phyloP scores from a whole-genome alignment of 202 grass and related monocot genomes.

The Saccharum hybrid region DNA sequence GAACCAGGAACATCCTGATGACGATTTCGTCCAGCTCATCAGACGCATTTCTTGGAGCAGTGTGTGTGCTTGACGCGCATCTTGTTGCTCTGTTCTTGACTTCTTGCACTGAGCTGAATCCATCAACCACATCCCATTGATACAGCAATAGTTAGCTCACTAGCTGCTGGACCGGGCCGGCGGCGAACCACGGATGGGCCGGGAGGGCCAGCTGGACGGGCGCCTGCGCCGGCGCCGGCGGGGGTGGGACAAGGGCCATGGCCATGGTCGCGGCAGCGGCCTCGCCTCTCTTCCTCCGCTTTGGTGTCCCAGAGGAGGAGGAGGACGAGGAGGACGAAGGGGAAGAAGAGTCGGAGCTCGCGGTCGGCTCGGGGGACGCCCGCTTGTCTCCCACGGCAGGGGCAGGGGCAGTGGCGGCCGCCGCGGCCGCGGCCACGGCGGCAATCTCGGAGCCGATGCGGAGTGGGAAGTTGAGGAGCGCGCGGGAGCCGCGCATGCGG shows the following conservation, averaged over 20 bases:
- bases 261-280: conserved; percentile 59
- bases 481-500: conserved; percentile 80
- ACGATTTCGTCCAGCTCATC: conserved; percentile 2
- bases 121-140: not conserved
- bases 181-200: conserved; percentile 53
- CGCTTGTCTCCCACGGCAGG: conserved; percentile 47
- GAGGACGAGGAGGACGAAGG: conserved; percentile 16
- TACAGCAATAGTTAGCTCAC: conserved; percentile 38
- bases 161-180: conserved; percentile 57
- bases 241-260: conserved; percentile 43
- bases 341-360: conserved; percentile 43
- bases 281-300: conserved; percentile 71
- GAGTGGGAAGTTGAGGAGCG: conserved; percentile 88
- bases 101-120: not conserved
- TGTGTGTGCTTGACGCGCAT: not conserved
- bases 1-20: not conserved
- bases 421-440: conserved; percentile 4
- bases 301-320: conserved; percentile 53
- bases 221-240: conserved; percentile 44
- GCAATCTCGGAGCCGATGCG: conserved; percentile 65
- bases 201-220: conserved; percentile 52
- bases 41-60: conserved; percentile 21
- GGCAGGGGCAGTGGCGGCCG: not conserved
- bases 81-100: conserved; percentile 34
- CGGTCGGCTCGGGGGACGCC: conserved; percentile 35